Conservation (phyloP, 306 rosid genomes). For the Vigna mungo region DNA sequence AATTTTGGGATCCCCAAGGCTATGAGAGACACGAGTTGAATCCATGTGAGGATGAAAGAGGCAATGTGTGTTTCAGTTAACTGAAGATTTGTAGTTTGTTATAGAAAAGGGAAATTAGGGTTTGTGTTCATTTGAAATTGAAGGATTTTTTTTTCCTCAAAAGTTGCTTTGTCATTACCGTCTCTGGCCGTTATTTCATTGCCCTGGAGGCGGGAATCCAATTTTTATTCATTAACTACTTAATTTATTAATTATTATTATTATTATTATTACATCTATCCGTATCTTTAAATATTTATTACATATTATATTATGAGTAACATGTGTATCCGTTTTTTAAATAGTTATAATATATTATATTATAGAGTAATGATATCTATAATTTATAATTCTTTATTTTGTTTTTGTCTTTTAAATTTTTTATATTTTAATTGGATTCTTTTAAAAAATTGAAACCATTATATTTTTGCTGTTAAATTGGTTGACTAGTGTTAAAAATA, state of each 20-base stretch:
- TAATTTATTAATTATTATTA: not conserved
- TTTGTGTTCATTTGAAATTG: constrained; percentile 15
- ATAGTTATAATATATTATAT: no score
- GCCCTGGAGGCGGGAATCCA: constrained; percentile 27
- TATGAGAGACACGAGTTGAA: constrained; percentile 61
- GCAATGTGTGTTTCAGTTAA: not conserved
- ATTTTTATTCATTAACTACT: not conserved
- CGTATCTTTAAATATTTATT: no score
- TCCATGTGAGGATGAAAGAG: constrained; percentile 56
- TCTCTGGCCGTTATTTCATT: constrained; percentile 25
- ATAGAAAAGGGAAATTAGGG: not conserved
- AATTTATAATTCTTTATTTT: no score
- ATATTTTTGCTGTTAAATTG: no score
- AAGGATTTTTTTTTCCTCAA: not conserved
- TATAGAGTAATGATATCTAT: no score
- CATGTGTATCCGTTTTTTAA: no score
- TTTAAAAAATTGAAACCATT: no score
- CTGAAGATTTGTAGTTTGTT: not conserved
- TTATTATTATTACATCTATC: no score
- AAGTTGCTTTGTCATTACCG: constrained; percentile 20
- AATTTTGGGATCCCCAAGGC: constrained; percentile 68
- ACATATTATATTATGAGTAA: no score
- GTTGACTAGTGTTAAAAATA: no score
- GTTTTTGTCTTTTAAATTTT: no score
- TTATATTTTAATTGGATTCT: no score